These are phyloP conservation scores for Monosporascus sp. DNA, from an alignment of 2,329 filamentous ascomycete genomes.

Conservation along the genomic window DNA sequence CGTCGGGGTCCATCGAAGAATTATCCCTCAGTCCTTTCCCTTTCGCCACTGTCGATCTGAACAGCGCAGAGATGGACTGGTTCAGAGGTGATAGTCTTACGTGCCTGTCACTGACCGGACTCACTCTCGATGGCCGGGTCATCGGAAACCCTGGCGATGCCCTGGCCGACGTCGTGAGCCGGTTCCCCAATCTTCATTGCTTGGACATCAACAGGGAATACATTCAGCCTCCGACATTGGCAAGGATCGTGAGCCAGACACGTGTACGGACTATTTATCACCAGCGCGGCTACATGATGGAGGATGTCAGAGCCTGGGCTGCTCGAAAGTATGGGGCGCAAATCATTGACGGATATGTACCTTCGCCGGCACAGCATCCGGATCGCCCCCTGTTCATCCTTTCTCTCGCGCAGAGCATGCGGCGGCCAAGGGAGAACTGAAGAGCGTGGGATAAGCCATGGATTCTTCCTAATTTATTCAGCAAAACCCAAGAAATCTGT, in stretches of 20 bases:
- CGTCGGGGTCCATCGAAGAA: conserved; percentile 16
- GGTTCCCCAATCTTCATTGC: conserved; percentile 20
- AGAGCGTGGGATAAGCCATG: not conserved
- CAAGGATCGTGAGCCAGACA: conserved; percentile 9
- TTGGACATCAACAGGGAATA: conserved; percentile 17
- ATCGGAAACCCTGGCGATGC: conserved; percentile 8
- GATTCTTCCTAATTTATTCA: too few relatives aligned
- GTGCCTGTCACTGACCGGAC: conserved; percentile 33
- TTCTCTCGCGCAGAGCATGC: not conserved
- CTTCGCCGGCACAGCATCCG: not conserved
- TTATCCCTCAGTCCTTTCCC: conserved; percentile 13
- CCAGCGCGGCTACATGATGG: not conserved
- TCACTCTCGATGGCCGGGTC: conserved; percentile 46
- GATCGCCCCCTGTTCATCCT: not conserved
- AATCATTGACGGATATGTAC: conserved; percentile 6
- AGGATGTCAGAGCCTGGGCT: conserved; percentile 17
- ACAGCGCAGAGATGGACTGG: conserved; percentile 9
- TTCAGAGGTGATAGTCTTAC: conserved; percentile 16
- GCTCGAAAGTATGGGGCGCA: conserved; percentile 8
- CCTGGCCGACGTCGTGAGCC: conserved; percentile 9
- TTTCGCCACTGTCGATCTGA: not conserved
- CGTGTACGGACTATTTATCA: conserved; percentile 20
- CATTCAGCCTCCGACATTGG: conserved; percentile 13
- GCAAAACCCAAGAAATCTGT: too few relatives aligned
- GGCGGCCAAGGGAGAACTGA: not conserved